Base-by-base conservation (phyloP, 2,329 filamentous ascomycete genomes). In the Thelonectria discophora region DNA sequence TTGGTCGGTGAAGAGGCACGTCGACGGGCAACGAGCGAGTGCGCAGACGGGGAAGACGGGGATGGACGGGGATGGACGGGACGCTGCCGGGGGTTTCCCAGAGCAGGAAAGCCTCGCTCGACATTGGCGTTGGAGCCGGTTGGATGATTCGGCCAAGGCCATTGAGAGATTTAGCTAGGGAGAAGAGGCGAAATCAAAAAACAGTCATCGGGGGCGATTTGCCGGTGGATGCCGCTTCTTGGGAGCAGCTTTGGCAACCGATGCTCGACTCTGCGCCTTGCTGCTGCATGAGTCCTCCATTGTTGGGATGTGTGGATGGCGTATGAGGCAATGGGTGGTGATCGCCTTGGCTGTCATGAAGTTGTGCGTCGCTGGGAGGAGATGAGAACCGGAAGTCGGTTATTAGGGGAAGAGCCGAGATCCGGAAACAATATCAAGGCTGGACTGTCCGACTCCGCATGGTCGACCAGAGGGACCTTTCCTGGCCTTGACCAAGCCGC, bases 101-200 rank as follows among this genome's bases (percentile, higher is more conserved):
- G 42, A 37, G 30, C 24, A 49, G 48, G 24, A 47, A 56, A 43
- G 53, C 39, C 42, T 61, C 37, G 18, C 40, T 32, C 34, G 42
- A 39, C 43, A 46, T 21, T 57, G 42, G 48, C 48, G 53, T 27
- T 49, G 34, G 45, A 24, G 51, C 32, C 11, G 52, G 32, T 21
- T 48, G 43, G 17, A 47, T 15, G 13, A 27, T 18, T 47, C 15
- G 20, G 53, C 15, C 20, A 48, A 52, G 30, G 37, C 42, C 20
- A 27, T 34, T 43, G 48, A 53, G 50, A 53, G 17, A 56, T 53
- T 61, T 43, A 34, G 32, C 47, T 30, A 46, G 58, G 47, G 34
- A 56, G 53, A 49, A 39, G 53, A 61, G 53, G 43, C 53, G 53
- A 61, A 61, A 52, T 61, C 58, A 61, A 62, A 62, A 58, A 50